phyloP scores from a whole-genome alignment of 495 filamentous ascomycete genomes.

The Penicillium soppii region DNA sequence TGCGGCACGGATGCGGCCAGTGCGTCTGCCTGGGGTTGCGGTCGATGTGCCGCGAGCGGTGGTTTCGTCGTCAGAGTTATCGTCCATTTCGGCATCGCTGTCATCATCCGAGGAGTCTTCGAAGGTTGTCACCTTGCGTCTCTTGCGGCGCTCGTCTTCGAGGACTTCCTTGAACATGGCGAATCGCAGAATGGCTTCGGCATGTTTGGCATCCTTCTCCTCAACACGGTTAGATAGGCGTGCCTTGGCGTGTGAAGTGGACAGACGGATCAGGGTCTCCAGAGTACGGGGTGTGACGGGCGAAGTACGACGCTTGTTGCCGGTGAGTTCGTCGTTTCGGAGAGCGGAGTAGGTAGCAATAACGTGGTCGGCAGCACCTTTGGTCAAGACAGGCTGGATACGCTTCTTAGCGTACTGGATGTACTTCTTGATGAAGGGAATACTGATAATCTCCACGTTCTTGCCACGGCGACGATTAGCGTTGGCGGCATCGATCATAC shows the following conservation, averaged over 20 bases:
- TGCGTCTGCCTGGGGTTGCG: constrained; percentile 29
- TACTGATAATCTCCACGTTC: constrained; percentile 88
- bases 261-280: constrained; percentile 94
- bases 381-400: constrained; percentile 87
- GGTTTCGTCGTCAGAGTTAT: constrained; percentile 34
- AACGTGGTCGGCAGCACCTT: constrained; percentile 90
- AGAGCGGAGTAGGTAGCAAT: constrained; percentile 90
- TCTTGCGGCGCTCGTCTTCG: constrained; percentile 79
- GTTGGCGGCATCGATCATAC: constrained; percentile 60
- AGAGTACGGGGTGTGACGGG: constrained; percentile 97
- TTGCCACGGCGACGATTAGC: constrained; percentile 69
- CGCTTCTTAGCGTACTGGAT: constrained; percentile 96
- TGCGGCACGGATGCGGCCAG: constrained; percentile 47
- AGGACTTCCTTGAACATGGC: constrained; percentile 98
- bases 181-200: constrained; percentile 88
- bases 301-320: constrained; percentile 87
- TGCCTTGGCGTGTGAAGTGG: constrained; percentile 94
- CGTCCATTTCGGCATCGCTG: constrained; percentile 40
- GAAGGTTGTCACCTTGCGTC: constrained; percentile 53
- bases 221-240: constrained; percentile 91
- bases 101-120: constrained; percentile 51
- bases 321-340: constrained; percentile 92
- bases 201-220: constrained; percentile 82
- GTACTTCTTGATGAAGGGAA: constrained; percentile 99
- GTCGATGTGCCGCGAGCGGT: constrained; percentile 31